Evolutionary conservation across 2,329 filamentous ascomycete species (phyloP).

Genomic region (Epichloe sylvatica): DNA sequence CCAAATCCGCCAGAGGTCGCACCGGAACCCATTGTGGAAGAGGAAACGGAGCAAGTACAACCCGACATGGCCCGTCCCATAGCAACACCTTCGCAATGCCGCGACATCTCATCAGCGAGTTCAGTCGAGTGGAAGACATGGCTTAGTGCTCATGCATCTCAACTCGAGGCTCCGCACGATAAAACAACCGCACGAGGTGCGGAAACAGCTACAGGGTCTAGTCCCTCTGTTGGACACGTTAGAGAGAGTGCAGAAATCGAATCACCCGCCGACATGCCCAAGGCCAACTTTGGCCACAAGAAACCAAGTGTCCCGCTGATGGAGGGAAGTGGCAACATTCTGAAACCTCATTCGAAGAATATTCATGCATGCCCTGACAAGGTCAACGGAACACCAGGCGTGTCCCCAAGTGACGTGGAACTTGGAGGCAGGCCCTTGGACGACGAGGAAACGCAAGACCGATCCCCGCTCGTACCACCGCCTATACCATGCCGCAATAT

Average conservation of each 20-base stretch:
- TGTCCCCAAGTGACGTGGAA: background rate
- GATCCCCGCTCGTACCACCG: background rate
- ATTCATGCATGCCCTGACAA: background rate
- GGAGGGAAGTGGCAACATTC: background rate
- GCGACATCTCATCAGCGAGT: constrained; percentile 28
- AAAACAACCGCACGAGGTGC: background rate
- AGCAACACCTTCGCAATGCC: constrained; percentile 12
- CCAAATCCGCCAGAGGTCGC: background rate
- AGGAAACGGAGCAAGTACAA: background rate
- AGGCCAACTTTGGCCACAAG: background rate
- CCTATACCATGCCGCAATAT: constrained; percentile 1
- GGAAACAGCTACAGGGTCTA: background rate
- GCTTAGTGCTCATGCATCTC: constrained; percentile 38
- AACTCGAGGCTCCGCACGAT: constrained; percentile 22
- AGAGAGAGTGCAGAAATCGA: constrained; percentile 38
- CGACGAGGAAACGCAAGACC: background rate
- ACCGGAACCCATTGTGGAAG: background rate
- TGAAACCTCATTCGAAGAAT: background rate
- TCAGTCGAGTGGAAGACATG: constrained; percentile 42
- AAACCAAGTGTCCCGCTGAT: background rate
- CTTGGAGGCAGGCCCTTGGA: background rate
- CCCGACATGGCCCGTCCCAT: background rate
- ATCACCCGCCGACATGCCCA: constrained; percentile 11
- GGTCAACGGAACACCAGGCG: background rate
- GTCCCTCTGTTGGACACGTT: constrained; percentile 25